Evolutionary conservation across 257 asterid genomes (phyloP).

Genomic region (Solanum paucissectum): DNA sequence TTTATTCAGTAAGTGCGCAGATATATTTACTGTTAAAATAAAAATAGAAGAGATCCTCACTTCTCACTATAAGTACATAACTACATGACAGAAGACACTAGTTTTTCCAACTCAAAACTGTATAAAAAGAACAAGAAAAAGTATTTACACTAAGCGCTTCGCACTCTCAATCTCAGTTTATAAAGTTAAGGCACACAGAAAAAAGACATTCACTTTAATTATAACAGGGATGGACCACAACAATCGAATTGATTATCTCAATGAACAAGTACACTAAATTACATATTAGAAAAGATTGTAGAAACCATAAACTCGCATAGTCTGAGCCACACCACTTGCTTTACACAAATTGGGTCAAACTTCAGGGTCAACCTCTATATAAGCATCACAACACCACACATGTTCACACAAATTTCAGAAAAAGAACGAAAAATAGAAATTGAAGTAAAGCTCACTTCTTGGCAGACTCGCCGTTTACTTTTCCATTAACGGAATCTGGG

Average conservation of each 20-base stretch:
- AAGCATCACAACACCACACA: background rate
- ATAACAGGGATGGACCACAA: background rate
- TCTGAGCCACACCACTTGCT: background rate
- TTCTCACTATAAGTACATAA: background rate
- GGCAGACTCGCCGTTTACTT: slow-evolving; percentile 77
- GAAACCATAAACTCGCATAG: background rate
- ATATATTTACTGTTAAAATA: background rate
- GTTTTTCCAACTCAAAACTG: background rate
- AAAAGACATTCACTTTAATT: background rate
- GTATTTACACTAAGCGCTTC: background rate
- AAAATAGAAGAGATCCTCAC: background rate
- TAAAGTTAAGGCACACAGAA: background rate
- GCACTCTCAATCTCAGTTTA: background rate
- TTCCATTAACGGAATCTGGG: slow-evolving; percentile 46
- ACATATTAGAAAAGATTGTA: background rate
- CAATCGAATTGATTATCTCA: background rate
- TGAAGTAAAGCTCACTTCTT: slow-evolving; percentile 48
- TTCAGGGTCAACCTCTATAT: background rate
- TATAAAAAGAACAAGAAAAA: background rate
- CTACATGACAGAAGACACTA: background rate
- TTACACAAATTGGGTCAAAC: background rate
- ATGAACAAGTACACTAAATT: background rate
- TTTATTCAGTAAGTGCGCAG: background rate
- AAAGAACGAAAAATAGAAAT: background rate
- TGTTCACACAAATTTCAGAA: background rate